phyloP scores from a whole-genome alignment of 2,329 filamentous ascomycete genomes.

The Microsporum audouinii region DNA sequence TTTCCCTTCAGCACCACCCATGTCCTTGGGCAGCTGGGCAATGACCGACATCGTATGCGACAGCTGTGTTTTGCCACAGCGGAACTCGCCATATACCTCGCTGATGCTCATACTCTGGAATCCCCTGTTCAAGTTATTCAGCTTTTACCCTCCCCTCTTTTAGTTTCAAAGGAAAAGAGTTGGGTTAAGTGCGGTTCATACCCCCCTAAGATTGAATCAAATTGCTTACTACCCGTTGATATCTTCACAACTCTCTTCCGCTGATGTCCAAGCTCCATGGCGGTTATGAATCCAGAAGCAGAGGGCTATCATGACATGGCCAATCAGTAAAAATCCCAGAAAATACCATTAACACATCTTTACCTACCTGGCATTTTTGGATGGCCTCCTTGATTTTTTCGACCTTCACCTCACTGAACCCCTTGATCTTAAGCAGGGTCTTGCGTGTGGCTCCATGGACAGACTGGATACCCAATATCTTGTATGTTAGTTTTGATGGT shows the following conservation, averaged over 20 bases:
- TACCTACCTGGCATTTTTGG: slow-evolving; percentile 45
- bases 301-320: slow-evolving; percentile 38
- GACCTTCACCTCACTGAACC: slow-evolving; percentile 59
- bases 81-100: slow-evolving; percentile 37
- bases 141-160: neutral
- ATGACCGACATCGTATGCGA: slow-evolving; percentile 58
- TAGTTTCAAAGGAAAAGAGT: slow-evolving; percentile 8
- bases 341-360: neutral
- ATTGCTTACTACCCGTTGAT: slow-evolving; percentile 58
- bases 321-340: neutral
- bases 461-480: slow-evolving; percentile 32
- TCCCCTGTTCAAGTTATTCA: slow-evolving; percentile 34
- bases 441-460: slow-evolving; percentile 50
- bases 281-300: slow-evolving; percentile 52
- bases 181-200: slow-evolving; percentile 17
- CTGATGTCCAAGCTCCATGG: slow-evolving; percentile 51
- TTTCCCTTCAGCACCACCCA: slow-evolving; percentile 57
- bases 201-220: slow-evolving; percentile 55
- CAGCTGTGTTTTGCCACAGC: slow-evolving; percentile 58
- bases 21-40: slow-evolving; percentile 44
- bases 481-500: neutral
- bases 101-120: slow-evolving; percentile 62
- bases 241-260: slow-evolving; percentile 54
- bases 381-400: slow-evolving; percentile 60
- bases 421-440: slow-evolving; percentile 54